Base-by-base conservation (phyloP, 1,284 basidiomycete genomes). In the Ustilago tritici region DNA sequence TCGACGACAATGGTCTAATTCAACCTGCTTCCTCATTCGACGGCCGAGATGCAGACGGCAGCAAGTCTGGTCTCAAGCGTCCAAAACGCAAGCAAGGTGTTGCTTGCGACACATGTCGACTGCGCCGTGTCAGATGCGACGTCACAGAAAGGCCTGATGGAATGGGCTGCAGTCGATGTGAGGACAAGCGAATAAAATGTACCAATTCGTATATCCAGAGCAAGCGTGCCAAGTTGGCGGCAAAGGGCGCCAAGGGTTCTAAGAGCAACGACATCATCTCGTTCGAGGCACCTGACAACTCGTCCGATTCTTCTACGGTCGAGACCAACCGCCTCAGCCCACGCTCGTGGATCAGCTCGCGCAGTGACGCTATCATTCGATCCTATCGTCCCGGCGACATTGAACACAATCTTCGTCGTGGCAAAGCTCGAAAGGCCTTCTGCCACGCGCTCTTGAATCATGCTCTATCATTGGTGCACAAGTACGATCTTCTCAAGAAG, bases 21-120 rank as follows among this genome's bases (percentile, higher is more conserved):
- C 61, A 60, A 12, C 15, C 49, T 5, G 31, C 49, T 32, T 31
- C 56, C 53, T 40, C 69, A 23, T 8, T 46, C 54, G 57, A 67
- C 11, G 62, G 23, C 0, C 40, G 56, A 5, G 70, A 65, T 32
- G 60, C 54, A 9, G 67, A 70, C 17, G 64, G 65, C 15, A 56
- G 32, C 49, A 68, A 69, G 54, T 32, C 58, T 7, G 40, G 65
- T 47, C 9, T 49, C n/a, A 70, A 72, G 67, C 70, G 79, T 34
- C 80, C 81, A 10, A 84, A 84, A 65, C 78, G 84, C 14, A 82
- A 84, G 47, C 84, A 85, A 67, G 84, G 84, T 11, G 84, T 85
- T 4, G 84, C 84, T 9, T 85, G 84, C 60, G 84, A 85, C 43
- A 83, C 82, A 8, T 85, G 84, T 61, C 83, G 82, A 15, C 64